These are phyloP conservation scores for Astraeus odoratus DNA, from an alignment of 768 basidiomycete genomes.

Conservation along the genomic window DNA sequence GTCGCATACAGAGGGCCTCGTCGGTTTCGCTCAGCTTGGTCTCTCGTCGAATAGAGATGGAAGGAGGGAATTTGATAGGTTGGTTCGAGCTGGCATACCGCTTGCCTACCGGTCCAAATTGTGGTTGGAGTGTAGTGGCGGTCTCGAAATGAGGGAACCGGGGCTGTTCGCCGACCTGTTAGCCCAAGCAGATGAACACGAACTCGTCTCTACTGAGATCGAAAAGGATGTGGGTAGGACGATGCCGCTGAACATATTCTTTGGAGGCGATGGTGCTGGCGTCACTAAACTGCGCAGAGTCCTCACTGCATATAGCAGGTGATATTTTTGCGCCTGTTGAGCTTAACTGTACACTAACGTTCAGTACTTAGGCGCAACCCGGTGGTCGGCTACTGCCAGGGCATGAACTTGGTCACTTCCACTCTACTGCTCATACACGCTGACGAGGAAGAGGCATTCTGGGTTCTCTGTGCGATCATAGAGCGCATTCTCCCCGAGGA, in stretches of 20 bases:
- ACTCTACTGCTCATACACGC: conserved; percentile 89
- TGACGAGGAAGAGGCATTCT: conserved; percentile 96
- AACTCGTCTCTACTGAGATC: conserved; percentile 66
- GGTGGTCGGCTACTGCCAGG: conserved; percentile 89
- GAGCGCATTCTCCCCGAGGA: conserved; percentile 85
- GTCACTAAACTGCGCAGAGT: conserved; percentile 89
- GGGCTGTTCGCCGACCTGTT: conserved; percentile 84
- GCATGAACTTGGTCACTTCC: conserved; percentile 94
- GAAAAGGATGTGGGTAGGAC: conserved; percentile 94
- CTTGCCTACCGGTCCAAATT: conserved; percentile 81
- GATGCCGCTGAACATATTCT: conserved; percentile 93
- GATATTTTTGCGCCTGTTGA: conserved; percentile 18
- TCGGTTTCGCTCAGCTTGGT: conserved; percentile 89
- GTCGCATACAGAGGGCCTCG: conserved; percentile 73
- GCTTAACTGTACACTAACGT: not conserved
- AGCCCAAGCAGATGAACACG: conserved; percentile 39
- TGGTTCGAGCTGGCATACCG: conserved; percentile 85
- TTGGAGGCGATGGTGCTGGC: conserved; percentile 93
- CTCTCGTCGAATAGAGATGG: conserved; percentile 64
- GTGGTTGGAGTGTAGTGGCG: conserved; percentile 93
- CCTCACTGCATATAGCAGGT: conserved; percentile 89
- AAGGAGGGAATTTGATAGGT: conserved; percentile 66
- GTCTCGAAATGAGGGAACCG: conserved; percentile 86
- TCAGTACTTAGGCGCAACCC: conserved; percentile 70
- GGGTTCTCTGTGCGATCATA: conserved; percentile 85